These are phyloP conservation scores for Capronia epimyces DNA, from an alignment of 2,329 filamentous ascomycete genomes.

Conservation along the genomic window DNA sequence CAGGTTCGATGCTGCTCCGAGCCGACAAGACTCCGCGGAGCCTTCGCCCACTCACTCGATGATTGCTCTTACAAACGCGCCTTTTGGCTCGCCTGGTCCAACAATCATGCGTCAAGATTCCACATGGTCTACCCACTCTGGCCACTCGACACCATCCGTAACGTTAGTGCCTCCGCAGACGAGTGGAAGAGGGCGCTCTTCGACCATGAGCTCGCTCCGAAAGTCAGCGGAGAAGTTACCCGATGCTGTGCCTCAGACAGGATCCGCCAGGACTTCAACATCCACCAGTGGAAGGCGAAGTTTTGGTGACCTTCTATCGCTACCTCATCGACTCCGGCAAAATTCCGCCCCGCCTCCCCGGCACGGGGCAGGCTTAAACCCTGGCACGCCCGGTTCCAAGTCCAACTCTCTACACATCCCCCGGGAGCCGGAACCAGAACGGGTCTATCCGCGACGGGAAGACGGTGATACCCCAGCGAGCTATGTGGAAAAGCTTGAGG, in stretches of 20 bases:
- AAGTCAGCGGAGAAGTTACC: slow-evolving; percentile 59
- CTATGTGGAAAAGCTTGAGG: slow-evolving; percentile 79
- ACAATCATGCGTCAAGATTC: slow-evolving; percentile 57
- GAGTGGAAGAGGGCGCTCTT: slow-evolving; percentile 69
- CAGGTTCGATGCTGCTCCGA: slow-evolving; percentile 20
- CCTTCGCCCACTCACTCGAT: slow-evolving; percentile 51
- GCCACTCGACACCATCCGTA: slow-evolving; percentile 49
- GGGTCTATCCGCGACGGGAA: slow-evolving; percentile 68
- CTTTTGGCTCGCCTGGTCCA: slow-evolving; percentile 40
- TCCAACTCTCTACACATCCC: slow-evolving; percentile 75
- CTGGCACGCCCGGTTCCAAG: slow-evolving; percentile 69
- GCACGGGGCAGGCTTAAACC: slow-evolving; percentile 56
- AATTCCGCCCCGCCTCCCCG: slow-evolving; percentile 67
- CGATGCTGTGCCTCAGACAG: slow-evolving; percentile 55
- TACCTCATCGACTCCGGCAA: slow-evolving; percentile 70
- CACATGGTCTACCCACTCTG: slow-evolving; percentile 61
- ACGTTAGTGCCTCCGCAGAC: slow-evolving; percentile 58
- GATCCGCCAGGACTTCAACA: slow-evolving; percentile 64
- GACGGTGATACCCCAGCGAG: slow-evolving; percentile 87
- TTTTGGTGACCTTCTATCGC: slow-evolving; percentile 78
- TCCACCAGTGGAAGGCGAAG: slow-evolving; percentile 84
- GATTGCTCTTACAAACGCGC: slow-evolving; percentile 45
- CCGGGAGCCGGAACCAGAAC: slow-evolving; percentile 55
- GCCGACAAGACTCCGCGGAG: slow-evolving; percentile 34
- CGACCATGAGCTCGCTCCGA: slow-evolving; percentile 77